Conservation (phyloP, 257 asterid species). For the Rauvolfia tetraphylla region DNA sequence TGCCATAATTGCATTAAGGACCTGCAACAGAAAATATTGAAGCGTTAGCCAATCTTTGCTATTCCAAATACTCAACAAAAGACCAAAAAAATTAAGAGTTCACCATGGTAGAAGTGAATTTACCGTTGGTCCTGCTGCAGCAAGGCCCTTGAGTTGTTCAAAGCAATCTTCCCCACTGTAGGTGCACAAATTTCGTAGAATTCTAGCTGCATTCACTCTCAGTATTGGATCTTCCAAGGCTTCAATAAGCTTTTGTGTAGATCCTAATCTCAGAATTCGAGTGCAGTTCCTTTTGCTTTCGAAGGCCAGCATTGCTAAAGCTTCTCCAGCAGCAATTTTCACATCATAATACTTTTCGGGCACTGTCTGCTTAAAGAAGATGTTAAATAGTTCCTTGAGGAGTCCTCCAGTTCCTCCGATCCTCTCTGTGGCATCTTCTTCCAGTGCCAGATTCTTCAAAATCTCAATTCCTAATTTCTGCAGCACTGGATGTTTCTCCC, state of each 20-base stretch:
- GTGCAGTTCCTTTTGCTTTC: slow-evolving; percentile 53
- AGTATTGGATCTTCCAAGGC: slow-evolving; percentile 60
- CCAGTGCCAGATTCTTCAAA: slow-evolving; percentile 59
- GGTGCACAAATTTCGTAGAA: slow-evolving; percentile 65
- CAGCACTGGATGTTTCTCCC: slow-evolving; percentile 60
- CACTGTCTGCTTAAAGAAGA: slow-evolving; percentile 48
- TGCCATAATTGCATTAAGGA: slow-evolving; percentile 67
- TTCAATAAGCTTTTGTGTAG: slow-evolving; percentile 38
- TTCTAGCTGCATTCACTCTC: slow-evolving; percentile 59
- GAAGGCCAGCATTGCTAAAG: slow-evolving; percentile 69
- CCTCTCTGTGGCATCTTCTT: slow-evolving; percentile 81
- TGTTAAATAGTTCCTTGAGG: slow-evolving; percentile 52
- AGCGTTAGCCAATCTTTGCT: not conserved
- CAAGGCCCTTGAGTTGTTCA: slow-evolving; percentile 41
- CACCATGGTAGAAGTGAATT: slow-evolving; percentile 7
- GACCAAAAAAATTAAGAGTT: not conserved
- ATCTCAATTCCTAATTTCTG: slow-evolving; percentile 75
- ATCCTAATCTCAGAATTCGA: slow-evolving; percentile 44
- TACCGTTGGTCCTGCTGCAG: slow-evolving; percentile 71
- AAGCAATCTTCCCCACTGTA: slow-evolving; percentile 56
- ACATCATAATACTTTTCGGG: slow-evolving; percentile 38
- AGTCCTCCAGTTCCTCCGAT: slow-evolving; percentile 83
- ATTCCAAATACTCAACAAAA: not conserved
- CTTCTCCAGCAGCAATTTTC: slow-evolving; percentile 78
- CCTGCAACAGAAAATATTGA: slow-evolving; percentile 38